phyloP scores from a whole-genome alignment of 2,329 filamentous ascomycete species.

The Aspergillus sp. region DNA sequence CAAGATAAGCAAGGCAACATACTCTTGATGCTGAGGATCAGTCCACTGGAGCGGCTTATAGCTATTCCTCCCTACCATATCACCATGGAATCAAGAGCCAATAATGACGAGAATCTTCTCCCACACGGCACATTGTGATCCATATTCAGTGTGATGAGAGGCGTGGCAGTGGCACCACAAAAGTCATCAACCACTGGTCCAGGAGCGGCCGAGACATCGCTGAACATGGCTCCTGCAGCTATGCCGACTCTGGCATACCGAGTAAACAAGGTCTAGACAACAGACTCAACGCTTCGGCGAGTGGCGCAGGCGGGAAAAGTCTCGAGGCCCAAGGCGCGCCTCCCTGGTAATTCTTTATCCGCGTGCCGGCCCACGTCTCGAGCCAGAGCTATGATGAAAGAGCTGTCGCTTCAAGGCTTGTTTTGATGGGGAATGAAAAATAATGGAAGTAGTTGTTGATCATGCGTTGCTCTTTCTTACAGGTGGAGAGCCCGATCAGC shows the following conservation, averaged over 20 bases:
- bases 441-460: too few species aligned
- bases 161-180: not conserved
- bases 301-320: slow-evolving; percentile 2
- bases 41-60: not conserved
- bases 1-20: not conserved
- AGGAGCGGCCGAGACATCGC: not conserved
- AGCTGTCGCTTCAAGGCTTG: too few species aligned
- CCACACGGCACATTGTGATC: not conserved
- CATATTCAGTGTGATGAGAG: not conserved
- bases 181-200: not conserved
- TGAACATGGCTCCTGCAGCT: not conserved
- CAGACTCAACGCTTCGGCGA: not conserved
- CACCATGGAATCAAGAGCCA: not conserved
- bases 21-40: not conserved
- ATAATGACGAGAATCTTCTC: not conserved
- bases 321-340: not conserved
- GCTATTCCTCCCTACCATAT: not conserved
- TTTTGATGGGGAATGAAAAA: too few species aligned
- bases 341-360: slow-evolving; percentile 3
- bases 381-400: too few species aligned
- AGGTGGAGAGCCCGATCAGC: too few species aligned
- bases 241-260: not conserved
- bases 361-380: not conserved
- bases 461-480: too few species aligned
- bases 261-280: not conserved